Conservation (phyloP, 2,329 filamentous ascomycete species). For the Gnomoniopsis smithogilvyi region DNA sequence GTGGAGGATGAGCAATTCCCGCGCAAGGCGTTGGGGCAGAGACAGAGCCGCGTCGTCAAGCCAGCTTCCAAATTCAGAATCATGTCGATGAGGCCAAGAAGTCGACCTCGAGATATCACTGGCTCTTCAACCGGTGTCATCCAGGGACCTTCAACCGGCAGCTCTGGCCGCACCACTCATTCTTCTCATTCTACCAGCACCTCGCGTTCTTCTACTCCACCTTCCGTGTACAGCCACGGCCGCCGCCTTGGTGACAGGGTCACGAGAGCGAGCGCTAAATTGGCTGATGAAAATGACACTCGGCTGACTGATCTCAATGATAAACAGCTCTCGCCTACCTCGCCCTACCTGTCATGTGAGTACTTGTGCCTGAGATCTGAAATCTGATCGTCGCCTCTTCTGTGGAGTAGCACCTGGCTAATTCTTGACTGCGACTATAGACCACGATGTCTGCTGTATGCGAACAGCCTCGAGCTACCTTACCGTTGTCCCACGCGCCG, state of each 20-base stretch:
- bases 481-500: neutral
- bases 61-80: neutral
- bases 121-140: neutral
- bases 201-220: neutral
- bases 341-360: constrained; percentile 45
- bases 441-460: constrained; percentile 23
- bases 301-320: constrained; percentile 23
- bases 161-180: neutral
- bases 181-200: neutral
- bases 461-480: neutral
- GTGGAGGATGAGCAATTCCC: neutral
- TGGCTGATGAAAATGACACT: constrained; percentile 7
- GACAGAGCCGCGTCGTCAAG: neutral
- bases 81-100: neutral
- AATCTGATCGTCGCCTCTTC: neutral
- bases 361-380: constrained; percentile 6
- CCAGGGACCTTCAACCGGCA: neutral
- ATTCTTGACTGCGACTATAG: constrained; percentile 16
- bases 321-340: constrained; percentile 32
- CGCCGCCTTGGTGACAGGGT: constrained; percentile 4
- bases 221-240: constrained; percentile 10
- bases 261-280: constrained; percentile 14
- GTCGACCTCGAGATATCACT: neutral
- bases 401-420: constrained; percentile 5
- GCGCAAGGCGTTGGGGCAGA: constrained; percentile 7